Evolutionary conservation across 116 monocot species (phyloP), one percentile per base, ranked within the genome.

Genomic region (Trichopus zeylanicus): DNA sequence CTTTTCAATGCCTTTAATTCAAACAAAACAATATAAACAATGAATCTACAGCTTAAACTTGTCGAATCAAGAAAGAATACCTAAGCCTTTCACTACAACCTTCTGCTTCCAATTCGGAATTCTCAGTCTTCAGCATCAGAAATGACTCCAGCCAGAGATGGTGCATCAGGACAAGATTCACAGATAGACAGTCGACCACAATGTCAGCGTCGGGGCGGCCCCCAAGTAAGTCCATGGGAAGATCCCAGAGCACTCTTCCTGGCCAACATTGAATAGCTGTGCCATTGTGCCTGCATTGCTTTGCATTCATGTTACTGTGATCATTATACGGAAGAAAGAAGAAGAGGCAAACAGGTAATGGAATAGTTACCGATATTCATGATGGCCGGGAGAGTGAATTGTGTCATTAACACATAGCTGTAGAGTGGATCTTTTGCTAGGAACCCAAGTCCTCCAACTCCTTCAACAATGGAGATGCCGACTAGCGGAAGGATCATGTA

Each of bases 161-260:
- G 18, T 22, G 16, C 51, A 31, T 18, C 49, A 22, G 21, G 20
- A 52, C 21, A 39, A 26, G 0, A 38, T 68, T 65, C 60, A 75
- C 84, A 84, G 65, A 59, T 75, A 84, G 49, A 73, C 32, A 7
- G 75, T 75, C 12, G 76, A 76, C 84, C 84, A 84, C 26, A 69
- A 30, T 28, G 75, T 76, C 8, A 84, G 61, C 7, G 72, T 55
- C 15, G 79, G 30, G 6, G 79, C 62, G 39, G 79, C 78, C 15
- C 60, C 26, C 39, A 79, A 48, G 23, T 84, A 79, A 3, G 84
- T 79, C 84, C 79, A 84, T 9, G 75, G 55, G 57, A 84, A 76
- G 26, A 84, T 69, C 26, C 79, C 75, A 0, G 84, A 84, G 69
- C 80, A 79, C 33, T 75, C 79, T 35, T 79, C 79, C 31, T 79